Evolutionary conservation across 2,329 filamentous ascomycete genomes (phyloP).

Genomic region (Lachnellula occidentalis): DNA sequence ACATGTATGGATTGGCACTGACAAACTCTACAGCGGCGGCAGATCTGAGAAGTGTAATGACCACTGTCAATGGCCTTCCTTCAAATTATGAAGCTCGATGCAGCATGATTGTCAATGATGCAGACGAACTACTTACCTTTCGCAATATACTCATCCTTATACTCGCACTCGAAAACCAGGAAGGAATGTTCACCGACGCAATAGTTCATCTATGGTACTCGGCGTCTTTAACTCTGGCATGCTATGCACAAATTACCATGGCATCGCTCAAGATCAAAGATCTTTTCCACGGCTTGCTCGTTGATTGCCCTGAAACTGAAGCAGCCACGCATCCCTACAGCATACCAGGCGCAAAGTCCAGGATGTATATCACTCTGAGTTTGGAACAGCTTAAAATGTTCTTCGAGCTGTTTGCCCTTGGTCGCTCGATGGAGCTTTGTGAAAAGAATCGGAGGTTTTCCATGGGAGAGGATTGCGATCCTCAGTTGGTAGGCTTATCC

Average conservation of each 20-base stretch:
- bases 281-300: not conserved
- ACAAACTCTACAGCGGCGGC: not conserved
- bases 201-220: slow-evolving; percentile 3
- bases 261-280: not conserved
- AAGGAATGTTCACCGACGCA: not conserved
- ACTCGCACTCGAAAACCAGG: not conserved
- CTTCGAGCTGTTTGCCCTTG: not conserved
- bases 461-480: not conserved
- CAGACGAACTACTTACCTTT: not conserved
- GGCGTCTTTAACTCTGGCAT: not conserved
- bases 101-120: not conserved
- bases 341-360: no score
- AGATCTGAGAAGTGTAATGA: not conserved
- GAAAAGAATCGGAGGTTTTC: not conserved
- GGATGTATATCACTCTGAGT: not conserved
- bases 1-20: not conserved
- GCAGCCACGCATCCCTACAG: no score
- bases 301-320: no score
- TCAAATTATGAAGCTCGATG: not conserved
- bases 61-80: not conserved
- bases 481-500: not conserved
- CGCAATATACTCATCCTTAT: not conserved
- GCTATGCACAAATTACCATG: not conserved
- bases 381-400: not conserved
- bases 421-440: not conserved